Conservation (phyloP, 176 grass and related monocot species). For the Tillandsia leiboldiana region DNA sequence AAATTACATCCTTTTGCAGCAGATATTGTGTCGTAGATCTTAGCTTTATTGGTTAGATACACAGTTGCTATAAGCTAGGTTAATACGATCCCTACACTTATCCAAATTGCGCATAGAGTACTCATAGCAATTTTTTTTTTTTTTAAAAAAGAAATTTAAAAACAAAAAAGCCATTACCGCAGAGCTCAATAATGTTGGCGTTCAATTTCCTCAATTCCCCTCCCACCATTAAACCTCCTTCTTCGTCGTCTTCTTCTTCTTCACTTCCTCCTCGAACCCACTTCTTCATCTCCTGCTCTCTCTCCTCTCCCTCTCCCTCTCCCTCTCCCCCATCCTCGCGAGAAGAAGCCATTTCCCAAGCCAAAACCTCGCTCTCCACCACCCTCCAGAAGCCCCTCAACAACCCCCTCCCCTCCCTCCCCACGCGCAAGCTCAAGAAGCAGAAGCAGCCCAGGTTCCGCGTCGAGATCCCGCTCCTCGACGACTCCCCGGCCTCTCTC, state of each 20-base stretch:
- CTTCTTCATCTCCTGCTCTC: neutral
- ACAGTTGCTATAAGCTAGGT: no score
- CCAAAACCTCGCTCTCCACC: slow-evolving; percentile 47
- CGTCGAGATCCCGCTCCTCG: slow-evolving; percentile 74
- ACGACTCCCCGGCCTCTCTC: slow-evolving; percentile 63
- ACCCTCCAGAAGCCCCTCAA: slow-evolving; percentile 59
- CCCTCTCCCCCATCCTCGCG: slow-evolving; percentile 46
- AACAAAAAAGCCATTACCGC: neutral
- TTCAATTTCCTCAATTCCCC: slow-evolving; percentile 17
- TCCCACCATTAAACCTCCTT: neutral
- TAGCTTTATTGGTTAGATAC: no score
- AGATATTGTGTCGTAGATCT: no score
- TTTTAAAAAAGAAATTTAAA: no score
- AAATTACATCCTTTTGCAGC: no score
- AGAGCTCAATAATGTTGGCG: slow-evolving; percentile 25
- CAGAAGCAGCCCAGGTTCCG: slow-evolving; percentile 59
- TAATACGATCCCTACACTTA: no score
- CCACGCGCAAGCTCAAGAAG: slow-evolving; percentile 51
- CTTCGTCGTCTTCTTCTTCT: neutral
- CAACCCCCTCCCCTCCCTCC: slow-evolving; percentile 29
- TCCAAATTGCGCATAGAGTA: no score
- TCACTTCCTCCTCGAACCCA: neutral
- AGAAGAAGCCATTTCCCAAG: slow-evolving; percentile 70
- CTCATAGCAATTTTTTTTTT: no score
- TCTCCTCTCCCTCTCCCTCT: neutral